Evolutionary conservation across 306 rosid species (phyloP), one percentile per base, ranked within the genome.

Genomic region (Quercus gilva): DNA sequence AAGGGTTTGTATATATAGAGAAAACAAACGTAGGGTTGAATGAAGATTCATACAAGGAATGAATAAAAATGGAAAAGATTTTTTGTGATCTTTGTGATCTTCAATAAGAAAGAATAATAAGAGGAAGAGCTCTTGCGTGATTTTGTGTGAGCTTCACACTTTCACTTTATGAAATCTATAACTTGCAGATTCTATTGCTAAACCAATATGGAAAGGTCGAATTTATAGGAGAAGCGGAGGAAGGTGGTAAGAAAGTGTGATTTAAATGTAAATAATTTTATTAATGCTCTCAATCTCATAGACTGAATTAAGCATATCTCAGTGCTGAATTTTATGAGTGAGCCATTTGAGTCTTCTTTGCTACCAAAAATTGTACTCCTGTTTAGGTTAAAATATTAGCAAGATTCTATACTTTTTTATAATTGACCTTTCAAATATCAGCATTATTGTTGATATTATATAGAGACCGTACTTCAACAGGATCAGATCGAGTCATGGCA

Each of bases 181-280:
- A 59, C 6, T 69, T 82, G 82, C 23, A 14, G 19, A 25, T 37
- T 61, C 74, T 80, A 19, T 61, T 76, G 81, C 28, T 74, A 37
- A 19, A 63, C 4, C 20, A 20, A 71, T 37, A 31, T 3, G 73
- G 20, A 2, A 63, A 73, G 57, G 5, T 6, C 15, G 31, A 15
- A 70, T 78, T 69, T 85, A 85, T 87, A 80, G 76, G 35, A 19
- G 55, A 20, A 14, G 35, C 33, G 1, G 31, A 52, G 78, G 77
- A 82, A 79, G 76, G 72, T 70, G 77, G 5, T 75, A 74, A 2
- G 82, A 78, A 82, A 76, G 49, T 57, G 57, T 26, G 74, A 55
- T 80, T 23, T 23, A 23, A 23, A 23, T 23, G 25, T 0, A 23
- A 23, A 23, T 23, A 23, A 23, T 23, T 23, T 23, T 23, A 23